Evolutionary conservation across 805 yeast genomes (phyloP).

Genomic region (Wickerhamomyces bovis): DNA sequence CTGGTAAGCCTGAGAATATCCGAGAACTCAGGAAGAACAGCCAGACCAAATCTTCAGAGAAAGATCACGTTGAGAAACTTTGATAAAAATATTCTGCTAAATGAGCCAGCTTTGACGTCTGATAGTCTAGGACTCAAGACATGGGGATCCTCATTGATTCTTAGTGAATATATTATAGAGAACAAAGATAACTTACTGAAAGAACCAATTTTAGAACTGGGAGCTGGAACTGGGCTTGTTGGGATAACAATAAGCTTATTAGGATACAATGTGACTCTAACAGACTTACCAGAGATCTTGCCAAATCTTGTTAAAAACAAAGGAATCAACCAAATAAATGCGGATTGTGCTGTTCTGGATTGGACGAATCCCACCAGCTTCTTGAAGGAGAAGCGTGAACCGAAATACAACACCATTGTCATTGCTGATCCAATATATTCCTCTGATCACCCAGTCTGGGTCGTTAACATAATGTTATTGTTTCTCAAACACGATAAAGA

Average conservation of each 20-base stretch:
- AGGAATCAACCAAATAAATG: conserved; percentile 39
- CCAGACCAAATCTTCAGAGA: conserved; percentile 67
- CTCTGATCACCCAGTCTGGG: conserved; percentile 69
- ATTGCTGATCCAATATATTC: conserved; percentile 90
- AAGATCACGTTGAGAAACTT: conserved; percentile 43
- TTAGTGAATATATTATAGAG: conserved; percentile 49
- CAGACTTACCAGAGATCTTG: conserved; percentile 77
- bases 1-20: conserved; percentile 62
- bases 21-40: conserved; percentile 80
- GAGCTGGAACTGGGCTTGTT: conserved; percentile 90
- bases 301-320: conserved; percentile 61
- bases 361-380: conserved; percentile 63
- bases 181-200: conserved; percentile 18
- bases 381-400: conserved; percentile 23
- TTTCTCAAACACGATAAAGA: conserved; percentile 33
- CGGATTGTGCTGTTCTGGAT: conserved; percentile 52
- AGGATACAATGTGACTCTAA: conserved; percentile 41
- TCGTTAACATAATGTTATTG: conserved; percentile 49
- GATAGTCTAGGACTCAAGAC: conserved; percentile 91
- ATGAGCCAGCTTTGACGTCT: conserved; percentile 81
- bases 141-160: conserved; percentile 86
- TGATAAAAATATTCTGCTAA: conserved; percentile 29
- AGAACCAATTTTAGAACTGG: conserved; percentile 58
- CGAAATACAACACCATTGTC: conserved; percentile 52
- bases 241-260: conserved; percentile 63